A percentile compares a stretch with the other conserved stretches of the same genome.
Evolutionary conservation across 805 yeast genomes (phyloP).

Genomic region (Nakazawaea populi): DNA sequence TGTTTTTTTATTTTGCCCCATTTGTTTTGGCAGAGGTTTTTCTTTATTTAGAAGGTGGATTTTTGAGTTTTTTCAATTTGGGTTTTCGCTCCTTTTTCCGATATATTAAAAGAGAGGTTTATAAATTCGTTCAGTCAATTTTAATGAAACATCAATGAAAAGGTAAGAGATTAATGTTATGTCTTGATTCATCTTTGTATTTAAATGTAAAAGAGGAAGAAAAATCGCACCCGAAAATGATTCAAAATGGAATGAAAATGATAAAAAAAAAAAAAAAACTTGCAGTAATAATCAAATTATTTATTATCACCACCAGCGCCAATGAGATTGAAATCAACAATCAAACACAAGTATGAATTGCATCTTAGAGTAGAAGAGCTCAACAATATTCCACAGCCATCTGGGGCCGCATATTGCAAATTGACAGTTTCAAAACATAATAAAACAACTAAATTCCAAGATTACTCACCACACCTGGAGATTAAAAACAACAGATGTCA

Average conservation of each 20-base stretch:
- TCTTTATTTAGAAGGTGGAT: too few relatives aligned
- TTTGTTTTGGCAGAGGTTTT: too few relatives aligned
- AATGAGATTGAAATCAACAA: slow-evolving; percentile 27
- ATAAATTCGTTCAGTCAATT: too few relatives aligned
- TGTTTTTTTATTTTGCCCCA: too few relatives aligned
- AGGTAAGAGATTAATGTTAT: too few relatives aligned
- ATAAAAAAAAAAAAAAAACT: background rate
- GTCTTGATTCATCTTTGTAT: too few relatives aligned
- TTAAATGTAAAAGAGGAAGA: too few relatives aligned
- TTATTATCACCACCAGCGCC: too few relatives aligned
- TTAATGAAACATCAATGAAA: too few relatives aligned
- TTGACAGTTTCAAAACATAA: slow-evolving; percentile 16
- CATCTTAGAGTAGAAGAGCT: slow-evolving; percentile 58
- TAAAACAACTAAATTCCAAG: slow-evolving; percentile 16
- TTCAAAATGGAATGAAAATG: too few relatives aligned
- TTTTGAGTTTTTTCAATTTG: background rate
- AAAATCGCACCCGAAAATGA: background rate
- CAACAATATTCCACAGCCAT: slow-evolving; percentile 77
- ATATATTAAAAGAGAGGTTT: background rate
- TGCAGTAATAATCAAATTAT: too few relatives aligned
- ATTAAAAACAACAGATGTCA: slow-evolving; percentile 47
- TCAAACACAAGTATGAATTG: slow-evolving; percentile 47
- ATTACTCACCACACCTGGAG: slow-evolving; percentile 33
- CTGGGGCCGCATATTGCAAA: slow-evolving; percentile 62
- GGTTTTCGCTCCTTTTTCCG: background rate